These are phyloP conservation scores for Tricholoma matsutake DNA, from an alignment of 768 basidiomycete species.

Conservation along the genomic window DNA sequence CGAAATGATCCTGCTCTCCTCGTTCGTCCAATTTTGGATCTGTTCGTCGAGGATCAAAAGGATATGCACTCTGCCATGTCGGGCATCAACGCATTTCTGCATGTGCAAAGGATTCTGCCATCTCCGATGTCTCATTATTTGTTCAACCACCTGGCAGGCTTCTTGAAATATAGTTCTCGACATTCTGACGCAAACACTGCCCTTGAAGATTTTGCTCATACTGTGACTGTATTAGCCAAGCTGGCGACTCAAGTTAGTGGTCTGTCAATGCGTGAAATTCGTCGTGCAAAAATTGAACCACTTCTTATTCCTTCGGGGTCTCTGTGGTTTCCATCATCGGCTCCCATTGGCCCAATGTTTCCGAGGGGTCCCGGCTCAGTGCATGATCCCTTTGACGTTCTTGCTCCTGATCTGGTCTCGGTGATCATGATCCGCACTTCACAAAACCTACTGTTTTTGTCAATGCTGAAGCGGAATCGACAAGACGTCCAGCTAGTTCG, in stretches of 20 bases:
- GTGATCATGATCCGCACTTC: conserved; percentile 65
- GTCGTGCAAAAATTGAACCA: conserved; percentile 66
- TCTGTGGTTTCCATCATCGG: conserved; percentile 60
- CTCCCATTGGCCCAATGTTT: conserved; percentile 61
- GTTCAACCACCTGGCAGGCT: conserved; percentile 70
- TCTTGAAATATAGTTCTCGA: conserved; percentile 52
- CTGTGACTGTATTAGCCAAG: conserved; percentile 55
- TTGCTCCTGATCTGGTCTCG: conserved; percentile 44
- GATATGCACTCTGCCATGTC: conserved; percentile 47
- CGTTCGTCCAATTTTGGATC: conserved; percentile 58
- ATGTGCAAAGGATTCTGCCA: conserved; percentile 54
- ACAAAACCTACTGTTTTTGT: conserved; percentile 66
- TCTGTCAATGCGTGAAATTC: conserved; percentile 68
- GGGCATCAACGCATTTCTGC: conserved; percentile 54
- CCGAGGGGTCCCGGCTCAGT: conserved; percentile 40
- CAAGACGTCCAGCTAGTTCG: conserved; percentile 68
- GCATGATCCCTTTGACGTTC: conserved; percentile 34
- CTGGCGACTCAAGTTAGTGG: conserved; percentile 65
- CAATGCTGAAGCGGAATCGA: conserved; percentile 60
- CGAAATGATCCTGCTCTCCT: conserved; percentile 73
- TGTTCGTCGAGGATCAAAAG: conserved; percentile 48
- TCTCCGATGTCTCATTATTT: conserved; percentile 62
- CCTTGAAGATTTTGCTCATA: conserved; percentile 50
- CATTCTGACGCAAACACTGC: conserved; percentile 40
- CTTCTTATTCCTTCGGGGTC: conserved; percentile 69